Base-by-base conservation (phyloP, 768 basidiomycete genomes). In the Inosperma sp. region DNA sequence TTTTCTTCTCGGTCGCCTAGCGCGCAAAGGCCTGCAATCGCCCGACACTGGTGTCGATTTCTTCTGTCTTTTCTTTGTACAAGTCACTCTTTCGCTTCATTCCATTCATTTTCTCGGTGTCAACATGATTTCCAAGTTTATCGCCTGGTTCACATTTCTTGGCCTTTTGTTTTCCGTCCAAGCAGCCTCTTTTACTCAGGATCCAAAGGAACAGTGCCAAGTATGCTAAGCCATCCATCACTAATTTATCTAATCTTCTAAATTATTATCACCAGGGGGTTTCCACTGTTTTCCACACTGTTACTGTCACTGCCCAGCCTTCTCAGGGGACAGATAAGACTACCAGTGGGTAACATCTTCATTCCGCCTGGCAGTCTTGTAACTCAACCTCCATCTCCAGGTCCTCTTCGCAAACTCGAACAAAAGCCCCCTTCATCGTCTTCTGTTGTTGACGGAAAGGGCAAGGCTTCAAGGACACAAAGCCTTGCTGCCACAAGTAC, bases 21-120 rank as follows among this genome's bases (percentile, higher is more conserved):
- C 69, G 73, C 73, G 68, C 64, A 31, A 53, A 61, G 66, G 70
- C 66, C 68, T 69, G 65, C 68, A 63, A 67, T 71, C 64, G 63
- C 71, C 67, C 75, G 77, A 75, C 76, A 73, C 77, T 73, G 76
- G 77, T 76, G 77, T 78, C 75, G 67, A 71, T 73, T 72, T 67
- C 64, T 64, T 68, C 58, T 62, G 59, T 63, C 71, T 71, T 72
- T 66, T 66, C 64, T 64, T 61, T 62, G 61, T 64, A 44, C 53
- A 54, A 47, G 30, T 51, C 58, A 34, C 56, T 59, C 57, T 49
- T 63, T 62, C 40, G 55, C n/a, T n/a, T n/a, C n/a, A 48, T 41
- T 31, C 49, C 49, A 30, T 52, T 42, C 23, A n/a, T 56, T 57
- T 49, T 44, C 46, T 44, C 48, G 27, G 44, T 49, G 50, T 59